phyloP scores from a whole-genome alignment of 2,329 filamentous ascomycete genomes.

The Penicillium sclerotiorum region DNA sequence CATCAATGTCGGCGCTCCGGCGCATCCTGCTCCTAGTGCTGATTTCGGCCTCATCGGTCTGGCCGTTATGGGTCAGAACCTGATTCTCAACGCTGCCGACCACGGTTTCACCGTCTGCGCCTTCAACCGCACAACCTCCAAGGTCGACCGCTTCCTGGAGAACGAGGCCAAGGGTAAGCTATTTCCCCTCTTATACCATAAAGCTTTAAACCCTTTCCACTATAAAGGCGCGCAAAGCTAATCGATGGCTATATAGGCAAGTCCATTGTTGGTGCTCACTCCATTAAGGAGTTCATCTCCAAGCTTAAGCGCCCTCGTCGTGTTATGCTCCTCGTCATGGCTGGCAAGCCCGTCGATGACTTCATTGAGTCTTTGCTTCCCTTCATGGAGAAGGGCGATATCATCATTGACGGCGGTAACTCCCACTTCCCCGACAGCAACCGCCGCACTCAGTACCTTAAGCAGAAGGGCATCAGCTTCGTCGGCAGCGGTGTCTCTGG shows the following conservation, averaged over 20 bases:
- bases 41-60: conserved; percentile 92
- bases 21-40: conserved; percentile 63
- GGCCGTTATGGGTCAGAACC: conserved; percentile 87
- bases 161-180: conserved; percentile 80
- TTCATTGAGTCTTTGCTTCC: conserved; percentile 96
- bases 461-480: conserved; percentile 85
- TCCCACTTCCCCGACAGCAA: conserved; percentile 99
- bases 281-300: conserved; percentile 87
- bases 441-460: conserved; percentile 89
- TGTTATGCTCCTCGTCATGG: conserved; percentile 99
- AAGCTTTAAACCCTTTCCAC: background rate
- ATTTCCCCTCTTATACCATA: no score
- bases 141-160: conserved; percentile 91
- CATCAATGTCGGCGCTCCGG: conserved; percentile 69
- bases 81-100: conserved; percentile 87
- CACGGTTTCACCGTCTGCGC: conserved; percentile 95
- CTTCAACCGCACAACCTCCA: conserved; percentile 97
- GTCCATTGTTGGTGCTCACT: conserved; percentile 90
- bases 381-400: conserved; percentile 81
- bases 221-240: conserved; percentile 14
- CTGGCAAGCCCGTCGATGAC: conserved; percentile 94
- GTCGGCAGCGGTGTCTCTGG: conserved; percentile 97
- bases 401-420: conserved; percentile 99
- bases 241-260: conserved; percentile 63
- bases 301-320: conserved; percentile 98